Base-by-base conservation (phyloP, 2,329 filamentous ascomycete species). In the Lanzia echinophila region DNA sequence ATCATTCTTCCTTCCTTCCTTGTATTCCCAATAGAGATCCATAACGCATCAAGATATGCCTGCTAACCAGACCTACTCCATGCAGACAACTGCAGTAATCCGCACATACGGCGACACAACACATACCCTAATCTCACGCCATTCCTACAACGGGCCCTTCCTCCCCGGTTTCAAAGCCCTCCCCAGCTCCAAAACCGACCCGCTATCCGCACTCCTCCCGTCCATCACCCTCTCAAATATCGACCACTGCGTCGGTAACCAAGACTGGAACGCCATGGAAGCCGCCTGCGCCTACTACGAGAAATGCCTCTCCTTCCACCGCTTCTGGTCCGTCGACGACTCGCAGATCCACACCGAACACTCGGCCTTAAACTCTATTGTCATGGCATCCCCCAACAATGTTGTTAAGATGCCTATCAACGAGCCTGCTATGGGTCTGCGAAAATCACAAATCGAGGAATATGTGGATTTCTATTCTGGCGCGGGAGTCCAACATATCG, bases 381-480 rank as follows among this genome's bases (percentile, higher is more conserved):
- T 96, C 67, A 96, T 96, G 90, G 82, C 87, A 41, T 89, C 85
- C 4, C 83, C 84, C 56, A 89, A 91, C 74, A 87, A 92, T 55
- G 70, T 87, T 4, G 90, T 96, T 72, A 96, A 96, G 75, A 96
- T 96, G 90, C 92, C 92, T 65, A 95, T 97, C 79, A 96, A 96
- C 76, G 91, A 96, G 74, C 92, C 92, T 1, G 92, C 92, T 0
- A 76, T 81, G 1, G 92, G 91, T 56, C 94, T 94, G 75, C 92
- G 89, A 73, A 88, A 90, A 71, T 89, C 84, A 11, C 92, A 97
- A 73, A 96, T 97, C 63, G 91, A 96, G 71, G 92, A 96, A 74
- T 91, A 86, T 68, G 84, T 96, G 61, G 78, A 88, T 68, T 96
- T 94, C 77, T 95, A 96, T 75, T 82, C 86, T 48, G 92, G 92